Evolutionary conservation across 1,284 basidiomycete genomes (phyloP), one percentile per base, ranked within the genome.

Genomic region (Earliella scabrosa): DNA sequence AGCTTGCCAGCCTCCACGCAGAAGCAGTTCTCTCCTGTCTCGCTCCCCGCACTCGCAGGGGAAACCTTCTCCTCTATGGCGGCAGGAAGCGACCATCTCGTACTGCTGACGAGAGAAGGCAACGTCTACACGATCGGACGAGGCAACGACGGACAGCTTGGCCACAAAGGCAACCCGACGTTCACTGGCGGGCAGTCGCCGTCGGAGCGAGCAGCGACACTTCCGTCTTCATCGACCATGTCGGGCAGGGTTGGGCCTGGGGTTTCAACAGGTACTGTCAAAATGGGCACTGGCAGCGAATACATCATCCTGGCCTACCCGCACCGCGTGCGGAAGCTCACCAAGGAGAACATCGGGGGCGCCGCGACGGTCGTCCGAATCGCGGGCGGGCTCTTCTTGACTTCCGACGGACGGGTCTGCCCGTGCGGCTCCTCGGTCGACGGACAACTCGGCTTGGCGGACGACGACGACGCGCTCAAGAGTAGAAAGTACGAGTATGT

Each of bases 101-200:
- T 97, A 36, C 90, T 93, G 2, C 79, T 97, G 38, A 94, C 93
- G 1, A 88, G 88, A 0, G 85, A 88, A 0, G 85, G 95, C 11
- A 83, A 87, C 63, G 86, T 97, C 46, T 93, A 88, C 68, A 83
- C 90, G 2, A 93, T 92, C 87, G 95, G 95, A 26, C 88, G 91
- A 54, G 92, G 93, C 53, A 89, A 94, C 66, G 88, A 93, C 70
- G 83, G 85, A 56, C 93, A 96, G 67, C 85, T 96, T 26, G 95
- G 95, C 45, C 87, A 93, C 60, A 86, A 93, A 71, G 84, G 94
- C 50, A 86, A 91, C 50, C 92, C 92, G 73, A 87, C 92, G 41
- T 88, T 93, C 55, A 88, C 87, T 61, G 87, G 93, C 88, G 91
- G 67, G 91, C 93, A 44, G 87, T 89, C 32, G 77, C 78, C 39